Evolutionary conservation across 768 basidiomycete species (phyloP).

Genomic region (Gautieria morchelliformis): DNA sequence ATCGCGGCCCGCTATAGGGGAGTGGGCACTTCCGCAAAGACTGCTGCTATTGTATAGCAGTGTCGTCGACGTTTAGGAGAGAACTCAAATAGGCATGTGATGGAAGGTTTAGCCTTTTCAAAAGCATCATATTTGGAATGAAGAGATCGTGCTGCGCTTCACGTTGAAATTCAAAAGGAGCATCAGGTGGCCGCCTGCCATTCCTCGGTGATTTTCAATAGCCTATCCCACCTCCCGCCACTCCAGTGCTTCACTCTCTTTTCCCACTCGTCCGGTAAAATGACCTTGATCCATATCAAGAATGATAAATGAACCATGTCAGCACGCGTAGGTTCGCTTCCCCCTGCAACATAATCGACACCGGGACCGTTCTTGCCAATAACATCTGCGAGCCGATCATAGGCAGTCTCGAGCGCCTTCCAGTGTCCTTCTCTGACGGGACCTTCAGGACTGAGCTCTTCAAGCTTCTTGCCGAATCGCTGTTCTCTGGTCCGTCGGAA

Average conservation of each 20-base stretch:
- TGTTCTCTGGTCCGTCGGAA: slow-evolving; percentile 31
- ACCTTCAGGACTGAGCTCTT: slow-evolving; percentile 19
- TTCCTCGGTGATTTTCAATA: slow-evolving; percentile 32
- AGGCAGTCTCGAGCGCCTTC: slow-evolving; percentile 38
- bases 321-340: slow-evolving; percentile 59
- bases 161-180: too few species aligned
- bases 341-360: slow-evolving; percentile 41
- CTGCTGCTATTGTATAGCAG: too few species aligned
- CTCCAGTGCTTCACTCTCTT: slow-evolving; percentile 60
- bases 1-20: too few species aligned
- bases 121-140: too few species aligned
- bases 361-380: slow-evolving; percentile 47
- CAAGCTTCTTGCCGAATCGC: slow-evolving; percentile 23
- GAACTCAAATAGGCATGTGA: too few species aligned
- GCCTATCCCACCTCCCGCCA: slow-evolving; percentile 51
- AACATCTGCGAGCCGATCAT: slow-evolving; percentile 51
- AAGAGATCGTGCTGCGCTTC: too few species aligned
- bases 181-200: background rate
- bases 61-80: too few species aligned
- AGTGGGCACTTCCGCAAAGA: too few species aligned
- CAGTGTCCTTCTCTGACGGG: slow-evolving; percentile 5
- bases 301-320: slow-evolving; percentile 68
- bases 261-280: slow-evolving; percentile 69
- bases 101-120: too few species aligned
- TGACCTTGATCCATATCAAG: slow-evolving; percentile 64